Conservation (phyloP, 495 filamentous ascomycete genomes). For the Evansstolkia leycettana region DNA sequence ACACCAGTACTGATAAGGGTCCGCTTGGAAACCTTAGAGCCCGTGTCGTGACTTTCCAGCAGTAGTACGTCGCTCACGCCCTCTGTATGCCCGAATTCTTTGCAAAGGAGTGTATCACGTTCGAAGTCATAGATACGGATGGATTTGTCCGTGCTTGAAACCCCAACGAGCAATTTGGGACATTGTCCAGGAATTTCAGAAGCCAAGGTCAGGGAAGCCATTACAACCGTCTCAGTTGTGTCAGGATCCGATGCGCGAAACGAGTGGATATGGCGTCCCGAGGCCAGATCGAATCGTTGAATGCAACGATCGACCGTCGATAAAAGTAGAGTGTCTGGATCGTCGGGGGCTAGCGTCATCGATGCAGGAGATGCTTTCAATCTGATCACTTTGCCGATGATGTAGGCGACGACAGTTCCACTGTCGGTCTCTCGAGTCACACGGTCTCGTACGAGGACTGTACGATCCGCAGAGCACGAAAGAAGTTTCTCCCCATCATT, state of each 20-base stretch:
- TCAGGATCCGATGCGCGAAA: constrained; percentile 77
- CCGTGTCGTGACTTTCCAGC: constrained; percentile 36
- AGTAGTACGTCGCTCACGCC: constrained; percentile 75
- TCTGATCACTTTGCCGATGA: constrained; percentile 61
- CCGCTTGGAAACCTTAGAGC: constrained; percentile 28
- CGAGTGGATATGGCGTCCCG: constrained; percentile 53
- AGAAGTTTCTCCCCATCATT: constrained; percentile 57
- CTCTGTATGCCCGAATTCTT: constrained; percentile 91
- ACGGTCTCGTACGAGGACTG: constrained; percentile 66
- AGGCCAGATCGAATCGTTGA: constrained; percentile 58
- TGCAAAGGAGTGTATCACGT: constrained; percentile 61
- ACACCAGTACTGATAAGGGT: constrained; percentile 64
- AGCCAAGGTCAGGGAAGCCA: constrained; percentile 58
- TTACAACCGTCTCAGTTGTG: constrained; percentile 65
- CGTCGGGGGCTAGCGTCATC: constrained; percentile 55
- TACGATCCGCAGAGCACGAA: constrained; percentile 82
- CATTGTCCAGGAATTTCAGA: constrained; percentile 23
- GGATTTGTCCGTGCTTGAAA: constrained; percentile 91
- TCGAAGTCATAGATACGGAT: constrained; percentile 77
- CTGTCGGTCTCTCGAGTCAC: constrained; percentile 52
- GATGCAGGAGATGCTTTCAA: constrained; percentile 78
- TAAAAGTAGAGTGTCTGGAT: constrained; percentile 49
- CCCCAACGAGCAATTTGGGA: constrained; percentile 54
- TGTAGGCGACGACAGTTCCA: constrained; percentile 57
- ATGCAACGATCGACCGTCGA: constrained; percentile 77